phyloP scores from a whole-genome alignment of 192 early-diverging fungal genomes.

The Coemansia furcata region DNA sequence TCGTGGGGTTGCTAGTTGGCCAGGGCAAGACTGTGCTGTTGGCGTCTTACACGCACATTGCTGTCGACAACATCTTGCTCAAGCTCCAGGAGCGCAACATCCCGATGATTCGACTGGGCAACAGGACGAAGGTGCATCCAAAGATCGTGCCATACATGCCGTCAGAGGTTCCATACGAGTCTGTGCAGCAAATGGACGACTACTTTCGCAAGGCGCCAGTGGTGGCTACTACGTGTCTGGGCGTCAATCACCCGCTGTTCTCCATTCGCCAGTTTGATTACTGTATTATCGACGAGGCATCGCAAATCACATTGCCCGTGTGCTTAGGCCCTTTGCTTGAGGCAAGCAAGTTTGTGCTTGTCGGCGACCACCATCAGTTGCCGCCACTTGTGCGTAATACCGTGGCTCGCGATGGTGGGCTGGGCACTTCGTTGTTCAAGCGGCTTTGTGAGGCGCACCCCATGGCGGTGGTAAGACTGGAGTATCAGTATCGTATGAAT shows the following conservation, averaged over 20 bases:
- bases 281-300: conserved; percentile 96
- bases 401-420: conserved; percentile 30
- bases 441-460: conserved; percentile 80
- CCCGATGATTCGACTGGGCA: conserved; percentile 77
- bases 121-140: conserved; percentile 59
- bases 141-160: conserved; percentile 40
- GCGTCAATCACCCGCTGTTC: conserved; percentile 77
- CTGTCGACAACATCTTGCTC: conserved; percentile 88
- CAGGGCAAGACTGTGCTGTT: conserved; percentile 77
- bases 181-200: conserved; percentile 59
- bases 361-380: conserved; percentile 95
- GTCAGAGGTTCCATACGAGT: conserved; percentile 44
- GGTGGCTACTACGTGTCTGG: conserved; percentile 88
- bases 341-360: conserved; percentile 82
- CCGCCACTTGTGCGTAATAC: conserved; percentile 76
- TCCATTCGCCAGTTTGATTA: conserved; percentile 81
- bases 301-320: conserved; percentile 88
- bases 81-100: conserved; percentile 68
- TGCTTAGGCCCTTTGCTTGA: conserved; percentile 85
- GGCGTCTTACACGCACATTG: conserved; percentile 88
- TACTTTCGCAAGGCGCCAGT: conserved; percentile 63
- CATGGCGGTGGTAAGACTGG: conserved; percentile 65
- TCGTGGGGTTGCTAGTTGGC: conserved; percentile 66
- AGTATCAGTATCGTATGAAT: conserved; percentile 94
- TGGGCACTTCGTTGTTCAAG: conserved; percentile 74